phyloP scores from a whole-genome alignment of 345 rosid species.

The Syzygium grande region DNA sequence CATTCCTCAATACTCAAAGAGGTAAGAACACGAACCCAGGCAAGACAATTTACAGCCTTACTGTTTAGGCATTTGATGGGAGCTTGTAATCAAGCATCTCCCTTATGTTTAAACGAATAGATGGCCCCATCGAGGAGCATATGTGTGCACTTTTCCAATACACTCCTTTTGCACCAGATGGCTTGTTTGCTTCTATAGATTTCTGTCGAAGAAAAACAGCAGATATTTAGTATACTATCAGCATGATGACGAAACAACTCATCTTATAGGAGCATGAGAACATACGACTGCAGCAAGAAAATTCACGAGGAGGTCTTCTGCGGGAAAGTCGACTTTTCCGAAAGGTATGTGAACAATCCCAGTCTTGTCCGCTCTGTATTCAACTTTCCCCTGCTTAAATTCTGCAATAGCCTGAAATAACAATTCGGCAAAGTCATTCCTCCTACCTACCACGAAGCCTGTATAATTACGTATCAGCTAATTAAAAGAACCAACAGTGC shows the following conservation, averaged over 20 bases:
- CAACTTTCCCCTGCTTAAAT: conserved; percentile 93
- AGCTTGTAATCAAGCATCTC: conserved; percentile 88
- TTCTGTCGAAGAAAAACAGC: conserved; percentile 41
- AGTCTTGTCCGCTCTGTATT: conserved; percentile 92
- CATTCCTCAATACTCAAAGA: background rate
- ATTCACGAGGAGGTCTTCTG: conserved; percentile 78
- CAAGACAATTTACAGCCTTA: background rate
- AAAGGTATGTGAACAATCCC: conserved; percentile 96
- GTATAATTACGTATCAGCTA: background rate
- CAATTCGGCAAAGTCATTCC: background rate
- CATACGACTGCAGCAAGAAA: conserved; percentile 77
- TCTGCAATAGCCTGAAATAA: conserved; percentile 82
- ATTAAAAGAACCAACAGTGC: background rate
- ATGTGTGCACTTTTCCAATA: conserved; percentile 91
- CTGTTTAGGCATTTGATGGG: conserved; percentile 21
- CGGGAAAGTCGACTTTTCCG: conserved; percentile 66
- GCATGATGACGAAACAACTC: background rate
- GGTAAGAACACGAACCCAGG: background rate
- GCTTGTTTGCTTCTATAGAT: conserved; percentile 94
- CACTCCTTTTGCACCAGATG: conserved; percentile 94
- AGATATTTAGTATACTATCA: background rate
- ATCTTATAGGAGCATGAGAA: background rate
- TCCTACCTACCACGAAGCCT: background rate
- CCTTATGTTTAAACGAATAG: conserved; percentile 68
- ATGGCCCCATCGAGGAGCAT: conserved; percentile 99